Base-by-base conservation (phyloP, 208 protist genomes). In the Trypanosoma melophagium region DNA sequence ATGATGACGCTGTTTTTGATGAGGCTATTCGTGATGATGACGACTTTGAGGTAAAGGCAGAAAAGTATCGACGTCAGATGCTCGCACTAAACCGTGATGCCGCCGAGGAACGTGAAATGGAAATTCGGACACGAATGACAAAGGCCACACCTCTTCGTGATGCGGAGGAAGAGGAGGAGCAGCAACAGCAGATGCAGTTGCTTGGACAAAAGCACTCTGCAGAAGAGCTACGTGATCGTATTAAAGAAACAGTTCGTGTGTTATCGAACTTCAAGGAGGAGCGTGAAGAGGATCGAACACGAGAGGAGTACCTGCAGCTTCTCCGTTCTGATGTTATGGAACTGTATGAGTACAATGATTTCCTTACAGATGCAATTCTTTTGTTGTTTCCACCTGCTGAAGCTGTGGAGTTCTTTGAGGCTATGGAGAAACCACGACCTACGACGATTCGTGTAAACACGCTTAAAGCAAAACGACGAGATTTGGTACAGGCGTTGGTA, bases 371-470 rank as follows among this genome's bases (percentile, higher is more conserved):
- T 22, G 74, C 92, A 19, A 87, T 99, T 45, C 66, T 99, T n/a
- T 72, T 93, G 3, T 71, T 99, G 2, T 99, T 99, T 73, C 77
- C 88, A 0, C 81, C 93, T 0, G 66, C 75, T 54, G 97, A 99
- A 75, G 85, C 92, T 40, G 69, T 99, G 31, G 90, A 98, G 66
- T 99, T 99, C 60, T 69, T 99, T 35, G 98, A 99, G 80, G 97
- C 98, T 19, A 98, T 97, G 84, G 98, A 99, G 72, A 89, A 87
- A 55, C 92, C 88, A 49, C 85, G 99, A n/a, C 99, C 99, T 14
- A 80, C 99, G 10, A 99, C 98, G 2, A 99, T 99, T 66, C 90
- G 99, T 60, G 90, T 96, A 16, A 99, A 99, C 86, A 99, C 98
- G 16, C 82, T 99, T 22, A 99, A 99, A 72, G 78, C 80, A 49